Base-by-base conservation (phyloP, 352 stramenopile species). In the Plasmopara viticola region DNA sequence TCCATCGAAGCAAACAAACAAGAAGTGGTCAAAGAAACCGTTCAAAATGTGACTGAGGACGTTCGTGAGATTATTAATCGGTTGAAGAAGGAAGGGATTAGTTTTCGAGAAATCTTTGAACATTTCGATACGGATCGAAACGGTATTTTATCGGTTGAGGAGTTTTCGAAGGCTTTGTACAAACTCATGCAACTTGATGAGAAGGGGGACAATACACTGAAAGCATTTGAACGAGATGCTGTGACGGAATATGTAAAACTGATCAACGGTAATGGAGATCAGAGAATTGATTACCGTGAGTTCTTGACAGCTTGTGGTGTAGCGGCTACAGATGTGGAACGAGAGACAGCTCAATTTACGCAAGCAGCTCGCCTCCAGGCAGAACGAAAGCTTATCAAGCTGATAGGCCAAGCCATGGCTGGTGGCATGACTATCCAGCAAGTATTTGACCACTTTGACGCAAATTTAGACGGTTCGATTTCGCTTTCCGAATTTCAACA, bases 371-470 rank as follows among this genome's bases (percentile, higher is more conserved):
- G 55, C 33, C 51, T 63, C 0, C 58, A 67, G 12, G 62, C 60
- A 0, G 71, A 88, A 47, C 63, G 67, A 55, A 86, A 86, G 42
- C 60, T 88, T 9, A 71, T 85, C 51, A 82, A 88, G 52, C 52
- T 88, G 9, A 50, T 88, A 3, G 51, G 78, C 44, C 71, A 74
- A 2, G 78, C 81, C 7, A 62, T 72, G 40, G 53, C 58, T 6
- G 56, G 50, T 28, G 84, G 79, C 0, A 60, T 91, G 47, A 64
- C 45, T 0, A 53, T 87, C 5, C 61, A 72, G 9, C 66, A 90
- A 13, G 64, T 90, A 5, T 95, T 96, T 38, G 48, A 74, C n/a
- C 64, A 94, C 4, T 90, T 93, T 43, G 83, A 93, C 52, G 48
- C 55, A 1, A 71, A 91, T 38, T 65, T 56, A 0, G 81, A 89